A percentile compares a stretch with the other conserved stretches of the same genome.
phyloP scores from a whole-genome alignment of 768 basidiomycete genomes.

The Trametes coccinea region DNA sequence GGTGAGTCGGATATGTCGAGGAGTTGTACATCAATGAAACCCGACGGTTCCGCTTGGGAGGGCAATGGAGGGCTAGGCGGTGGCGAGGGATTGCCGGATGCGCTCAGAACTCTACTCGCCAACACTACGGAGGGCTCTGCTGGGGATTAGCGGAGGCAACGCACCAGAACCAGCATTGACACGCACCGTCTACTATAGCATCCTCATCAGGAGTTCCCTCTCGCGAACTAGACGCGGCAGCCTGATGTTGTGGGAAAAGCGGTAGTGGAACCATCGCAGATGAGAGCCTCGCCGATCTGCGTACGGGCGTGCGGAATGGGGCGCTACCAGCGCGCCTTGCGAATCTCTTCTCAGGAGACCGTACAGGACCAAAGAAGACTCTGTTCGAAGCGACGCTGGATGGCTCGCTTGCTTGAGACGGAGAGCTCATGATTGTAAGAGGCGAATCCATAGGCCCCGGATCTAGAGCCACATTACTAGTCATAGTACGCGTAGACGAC shows the following conservation, averaged over 20 bases:
- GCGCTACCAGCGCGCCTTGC: slow-evolving; percentile 32
- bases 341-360: slow-evolving; percentile 54
- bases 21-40: slow-evolving; percentile 8
- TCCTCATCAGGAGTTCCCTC: slow-evolving; percentile 26
- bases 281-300: slow-evolving; percentile 55
- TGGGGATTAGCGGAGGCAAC: background rate
- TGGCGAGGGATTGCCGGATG: slow-evolving; percentile 77
- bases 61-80: slow-evolving; percentile 40
- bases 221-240: slow-evolving; percentile 29
- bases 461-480: slow-evolving; percentile 20
- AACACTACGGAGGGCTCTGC: slow-evolving; percentile 67
- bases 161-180: slow-evolving; percentile 18
- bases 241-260: slow-evolving; percentile 28
- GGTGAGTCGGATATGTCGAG: slow-evolving; percentile 1
- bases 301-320: slow-evolving; percentile 37
- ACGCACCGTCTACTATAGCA: slow-evolving; percentile 34
- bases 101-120: slow-evolving; percentile 64
- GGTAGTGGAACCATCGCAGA: slow-evolving; percentile 29
- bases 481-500: slow-evolving; percentile 15
- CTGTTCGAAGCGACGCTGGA: slow-evolving; percentile 42
- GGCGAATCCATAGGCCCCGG: slow-evolving; percentile 10
- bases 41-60: slow-evolving; percentile 20
- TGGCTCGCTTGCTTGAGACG: slow-evolving; percentile 23
- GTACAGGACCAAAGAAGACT: slow-evolving; percentile 52
- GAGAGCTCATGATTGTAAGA: slow-evolving; percentile 10